These are phyloP conservation scores for Physcomitrium patens DNA, from an alignment of 225 moss, liverwort and hornwort genomes.

Conservation along the genomic window DNA sequence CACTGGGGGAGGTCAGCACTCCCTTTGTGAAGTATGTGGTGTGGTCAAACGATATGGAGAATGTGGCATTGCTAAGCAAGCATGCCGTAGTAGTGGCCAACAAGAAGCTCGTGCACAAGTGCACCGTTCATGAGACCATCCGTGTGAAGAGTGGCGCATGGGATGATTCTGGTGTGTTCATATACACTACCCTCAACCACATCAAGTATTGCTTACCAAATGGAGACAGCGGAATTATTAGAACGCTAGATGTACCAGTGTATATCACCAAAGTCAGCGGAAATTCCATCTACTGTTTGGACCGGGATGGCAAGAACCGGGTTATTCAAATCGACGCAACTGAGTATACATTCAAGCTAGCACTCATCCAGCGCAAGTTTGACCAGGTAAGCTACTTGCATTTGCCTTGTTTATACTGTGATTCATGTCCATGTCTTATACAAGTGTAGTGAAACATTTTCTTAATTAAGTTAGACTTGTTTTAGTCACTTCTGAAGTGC, in stretches of 20 bases:
- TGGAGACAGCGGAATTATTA: constrained; percentile 94
- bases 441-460: not conserved
- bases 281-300: constrained; percentile 84
- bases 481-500: not conserved
- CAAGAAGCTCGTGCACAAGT: constrained; percentile 94
- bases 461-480: too few species aligned
- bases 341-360: constrained; percentile 95
- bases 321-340: constrained; percentile 95
- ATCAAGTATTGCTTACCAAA: constrained; percentile 99
- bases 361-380: constrained; percentile 87
- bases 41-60: constrained; percentile 96
- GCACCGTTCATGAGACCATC: constrained; percentile 98
- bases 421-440: not conserved
- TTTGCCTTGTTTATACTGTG: not conserved
- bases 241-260: constrained; percentile 93
- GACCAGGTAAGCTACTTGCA: constrained; percentile 55
- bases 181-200: constrained; percentile 95
- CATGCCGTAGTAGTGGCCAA: constrained; percentile 92
- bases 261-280: constrained; percentile 91
- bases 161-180: constrained; percentile 97
- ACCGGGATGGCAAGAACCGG: constrained; percentile 97
- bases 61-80: constrained; percentile 91
- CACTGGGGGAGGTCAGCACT: constrained; percentile 89
- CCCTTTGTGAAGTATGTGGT: constrained; percentile 96
- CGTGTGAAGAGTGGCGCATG: constrained; percentile 98